Base-by-base conservation (phyloP, 257 asterid genomes). In the Salvia splendens region DNA sequence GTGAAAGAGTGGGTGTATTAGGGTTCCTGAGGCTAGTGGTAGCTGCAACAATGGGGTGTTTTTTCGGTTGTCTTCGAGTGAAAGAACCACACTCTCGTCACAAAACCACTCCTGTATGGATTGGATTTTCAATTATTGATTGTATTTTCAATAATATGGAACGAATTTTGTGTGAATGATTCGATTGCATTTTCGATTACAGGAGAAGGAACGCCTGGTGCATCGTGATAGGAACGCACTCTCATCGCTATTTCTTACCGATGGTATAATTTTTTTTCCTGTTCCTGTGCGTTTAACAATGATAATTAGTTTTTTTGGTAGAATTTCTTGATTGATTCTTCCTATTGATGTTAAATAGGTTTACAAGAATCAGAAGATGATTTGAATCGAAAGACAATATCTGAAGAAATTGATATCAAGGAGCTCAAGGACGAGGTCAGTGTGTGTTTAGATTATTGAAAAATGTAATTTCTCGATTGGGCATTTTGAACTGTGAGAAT, bases 21-120 rank as follows among this genome's bases (percentile, higher is more conserved):
- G 75, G 80, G 78, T 57, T 77, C 57, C 50, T 78, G 69, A 71
- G 48, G 64, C 68, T 56, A 46, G 75, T 68, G 50, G 67, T 65
- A 32, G 66, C 73, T 7, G 89, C 84, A 6, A 73, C 80, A 3
- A 85, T 89, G 95, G 77, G 86, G n/a, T 89, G 92, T 61, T 71
- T 89, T 41, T 76, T 83, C 65, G 77, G 80, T 54, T 89, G 96
- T 69, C 81, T 89, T 40, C 76, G 88, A 12, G 52, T 81, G 38
- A 84, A 74, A 68, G 78, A 81, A 48, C 54, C 83, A 28, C 73
- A 58, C 4, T 48, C 75, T 33, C 81, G 62, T 54, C 70, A 65
- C 30, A 65, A 62, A 2, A 17, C 73, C 10, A 47, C 64, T 16
- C 67, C 75, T 58, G 83, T 75, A 54, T 38, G 70, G 52, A 55